Base-by-base conservation (phyloP, 495 filamentous ascomycete genomes). In the Hyaloscypha finlandica region DNA sequence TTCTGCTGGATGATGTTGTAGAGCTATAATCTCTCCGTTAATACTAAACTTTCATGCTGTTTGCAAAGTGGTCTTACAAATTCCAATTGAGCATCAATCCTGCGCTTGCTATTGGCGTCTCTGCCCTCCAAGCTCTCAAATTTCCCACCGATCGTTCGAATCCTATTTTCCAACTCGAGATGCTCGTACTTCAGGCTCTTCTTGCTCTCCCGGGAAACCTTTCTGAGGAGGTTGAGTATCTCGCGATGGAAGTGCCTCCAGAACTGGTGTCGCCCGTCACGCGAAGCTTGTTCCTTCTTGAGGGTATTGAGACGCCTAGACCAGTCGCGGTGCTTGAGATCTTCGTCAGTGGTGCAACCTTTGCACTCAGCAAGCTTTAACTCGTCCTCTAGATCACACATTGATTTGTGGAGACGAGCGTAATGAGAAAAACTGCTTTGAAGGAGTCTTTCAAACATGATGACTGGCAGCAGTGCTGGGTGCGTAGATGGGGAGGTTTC, bases 401-500 rank as follows among this genome's bases (percentile, higher is more conserved):
- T 56, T 29, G 19, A 9, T 56, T 56, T 11, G 20, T 56, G 29
- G 6, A 56, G n/a, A 56, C 22, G 53, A 14, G 22, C 6, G 19
- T 56, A 59, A 12, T 59, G 57, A 39, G 8, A 12, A 22, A 59
- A 33, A 37, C 57, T 59, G 57, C 57, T 59, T n/a, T 37, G 29
- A 20, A 59, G 57, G 3, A 59, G 57, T 22, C 57, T 33, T 37
- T 59, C 57, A 16, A 59, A 59, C 57, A 59, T 59, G 33, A 59
- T 37, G 6, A 59, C 57, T 16, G 57, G 57, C 31, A 59, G 31
- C 11, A 59, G 31, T 37, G 32, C 32, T 16, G 57, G 57, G 35
- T 59, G 57, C 12, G 57, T 59, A 8, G 57, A 59, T 5, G 57
- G 57, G 12, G 57, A 35, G 57, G 29, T 59, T 4, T 59, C 57